Evolutionary conservation across 169 alveolate species (phyloP), one percentile per base, ranked within the genome.

Genomic region (Condylostoma magnum): DNA sequence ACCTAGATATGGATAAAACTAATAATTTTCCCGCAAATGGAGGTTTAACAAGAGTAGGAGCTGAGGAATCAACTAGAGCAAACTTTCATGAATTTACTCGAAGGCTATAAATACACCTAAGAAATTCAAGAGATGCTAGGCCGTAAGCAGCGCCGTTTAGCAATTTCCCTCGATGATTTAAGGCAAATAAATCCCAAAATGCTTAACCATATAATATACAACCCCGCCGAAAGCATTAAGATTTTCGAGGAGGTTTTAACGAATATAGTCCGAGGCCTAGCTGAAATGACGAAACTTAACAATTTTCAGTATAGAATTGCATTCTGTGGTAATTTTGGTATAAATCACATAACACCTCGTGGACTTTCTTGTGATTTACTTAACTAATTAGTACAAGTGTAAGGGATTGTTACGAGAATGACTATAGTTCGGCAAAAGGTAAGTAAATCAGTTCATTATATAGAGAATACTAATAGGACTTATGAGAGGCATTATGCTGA

Each of bases 341-440:
- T 93, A 53, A 87, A 96, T 83, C 96, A 93, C 72, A 95, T 98
- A 8, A 96, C 99, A 10, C 99, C 99, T 27, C 91, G 99, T 66
- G 99, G 99, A 2, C 84, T 98, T 51, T 90, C 89, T 53, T 90
- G 98, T 69, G 85, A 84, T 22, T 89, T 94, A 85, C 79, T 95
- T 12, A 96, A 97, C 76, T 84, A 94, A 71, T 83, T 95, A 69
- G 98, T 96, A 12, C 92, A 96, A 46, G 98, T 97, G 2, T 97
- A 96, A 83, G 99, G 99, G 4, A 97, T 98, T 30, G 98, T 98
- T 1, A 97, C 98, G 33, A 93, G 96, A 73, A 94, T 98, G 85
- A 85, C 97, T 28, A 79, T 95, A 20, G 98, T 96, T 27, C 93
- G 89, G 66, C 98, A 98, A 3, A 96, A 95, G 69, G 70, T 97